Percentiles rank a stretch among this genome's conserved stretches.
These are phyloP conservation scores for Gautieria morchelliformis DNA, from an alignment of 768 basidiomycete genomes.

Conservation along the genomic window DNA sequence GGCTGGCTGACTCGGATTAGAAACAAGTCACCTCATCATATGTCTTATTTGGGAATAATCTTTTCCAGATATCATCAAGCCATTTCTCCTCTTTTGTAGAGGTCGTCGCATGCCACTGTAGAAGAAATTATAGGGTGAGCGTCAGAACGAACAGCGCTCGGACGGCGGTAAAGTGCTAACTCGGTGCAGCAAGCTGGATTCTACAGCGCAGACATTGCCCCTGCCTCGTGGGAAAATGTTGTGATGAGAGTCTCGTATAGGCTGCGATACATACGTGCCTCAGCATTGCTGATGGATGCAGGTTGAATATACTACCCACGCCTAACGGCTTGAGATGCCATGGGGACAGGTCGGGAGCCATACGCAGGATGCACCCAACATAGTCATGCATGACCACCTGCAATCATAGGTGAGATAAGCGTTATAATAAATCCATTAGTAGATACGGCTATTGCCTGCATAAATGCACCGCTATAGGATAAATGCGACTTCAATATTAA, in stretches of 20 bases:
- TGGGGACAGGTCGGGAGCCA: slow-evolving; percentile 47
- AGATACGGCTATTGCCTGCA: slow-evolving; percentile 6
- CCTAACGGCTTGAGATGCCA: slow-evolving; percentile 67
- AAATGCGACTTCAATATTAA: no score
- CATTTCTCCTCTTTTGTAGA: slow-evolving; percentile 64
- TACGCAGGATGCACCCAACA: slow-evolving; percentile 63
- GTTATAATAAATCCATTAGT: neutral
- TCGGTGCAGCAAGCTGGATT: slow-evolving; percentile 44
- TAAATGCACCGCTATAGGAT: slow-evolving; percentile 8
- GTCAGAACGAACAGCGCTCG: neutral
- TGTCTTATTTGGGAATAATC: slow-evolving; percentile 44
- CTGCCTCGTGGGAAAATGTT: slow-evolving; percentile 50
- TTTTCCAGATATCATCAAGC: slow-evolving; percentile 39
- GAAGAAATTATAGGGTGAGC: neutral
- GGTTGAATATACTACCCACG: slow-evolving; percentile 23
- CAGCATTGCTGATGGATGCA: neutral
- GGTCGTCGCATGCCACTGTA: slow-evolving; percentile 72
- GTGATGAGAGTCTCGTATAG: slow-evolving; percentile 42
- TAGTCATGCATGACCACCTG: slow-evolving; percentile 64
- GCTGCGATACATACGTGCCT: slow-evolving; percentile 21
- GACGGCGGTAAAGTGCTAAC: neutral
- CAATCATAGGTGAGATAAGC: neutral
- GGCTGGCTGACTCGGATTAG: neutral
- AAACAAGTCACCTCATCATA: slow-evolving; percentile 27
- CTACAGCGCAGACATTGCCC: slow-evolving; percentile 68